Evolutionary conservation across 108 stramenopile genomes (phyloP), one percentile per base, ranked within the genome.

Genomic region (Discostella stelligeroides): DNA sequence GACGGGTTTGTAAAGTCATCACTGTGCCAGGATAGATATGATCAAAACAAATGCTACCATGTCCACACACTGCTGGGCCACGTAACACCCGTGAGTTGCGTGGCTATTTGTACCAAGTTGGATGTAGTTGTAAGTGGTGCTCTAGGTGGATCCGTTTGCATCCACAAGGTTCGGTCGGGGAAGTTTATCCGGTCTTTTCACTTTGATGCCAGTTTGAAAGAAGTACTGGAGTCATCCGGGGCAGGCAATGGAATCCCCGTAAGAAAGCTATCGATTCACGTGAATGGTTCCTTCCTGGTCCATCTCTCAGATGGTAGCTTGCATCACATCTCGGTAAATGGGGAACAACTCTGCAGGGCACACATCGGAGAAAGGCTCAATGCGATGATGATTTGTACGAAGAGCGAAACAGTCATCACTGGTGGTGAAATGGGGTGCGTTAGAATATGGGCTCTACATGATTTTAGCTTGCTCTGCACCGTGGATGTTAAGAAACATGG

Each of bases 61-160:
- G 81, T 90, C 45, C 89, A 83, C 42, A 79, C 90, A 23, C 75
- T 89, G 7, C 77, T 85, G 66, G 88, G 94, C 17, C 89, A 95
- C 68, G 79, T 80, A 23, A 68, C 87, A 41, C 79, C 90, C 12
- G 65, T 92, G 24, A 66, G 81, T 37, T 95, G 88, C 57, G 24
- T 90, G 25, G 84, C 70, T 21, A 64, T 90, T 1, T 87, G 70
- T 40, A 82, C 85, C 18, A 87, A 90, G 25, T 75, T 91, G 38
- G 89, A 89, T 76, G 82, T 90, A 28, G 86, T 80, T 29, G 74
- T 91, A 6, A 91, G 87, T 68, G 91, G 91, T 18, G 74, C 80
- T 8, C 48, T 67, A 24, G 81, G 70, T 41, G 91, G 91, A 7
- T 66, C 62, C 34, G 79, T 95, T 42, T 95, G 93, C 59, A 63